phyloP scores from a whole-genome alignment of 2,329 filamentous ascomycete species.

The Penicillium sp. region DNA sequence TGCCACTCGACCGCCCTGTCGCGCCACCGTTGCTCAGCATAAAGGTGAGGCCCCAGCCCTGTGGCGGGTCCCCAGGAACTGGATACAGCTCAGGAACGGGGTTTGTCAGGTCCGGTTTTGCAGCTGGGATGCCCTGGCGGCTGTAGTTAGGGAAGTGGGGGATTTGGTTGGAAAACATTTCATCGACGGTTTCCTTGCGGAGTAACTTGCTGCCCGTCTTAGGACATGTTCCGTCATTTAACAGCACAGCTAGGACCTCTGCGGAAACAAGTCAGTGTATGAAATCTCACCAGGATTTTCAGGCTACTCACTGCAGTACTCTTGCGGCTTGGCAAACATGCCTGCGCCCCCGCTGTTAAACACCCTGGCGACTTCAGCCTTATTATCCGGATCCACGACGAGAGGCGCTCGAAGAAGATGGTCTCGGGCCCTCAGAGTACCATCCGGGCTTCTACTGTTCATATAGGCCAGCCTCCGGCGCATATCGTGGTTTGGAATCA shows the following conservation, averaged over 20 bases:
- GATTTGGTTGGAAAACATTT: constrained; percentile 64
- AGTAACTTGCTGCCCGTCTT: constrained; percentile 54
- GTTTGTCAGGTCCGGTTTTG: constrained; percentile 50
- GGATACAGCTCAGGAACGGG: constrained; percentile 50
- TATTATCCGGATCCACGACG: constrained; percentile 33
- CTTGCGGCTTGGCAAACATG: constrained; percentile 55
- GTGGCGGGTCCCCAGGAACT: constrained; percentile 42
- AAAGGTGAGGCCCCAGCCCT: constrained; percentile 62
- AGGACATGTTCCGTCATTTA: constrained; percentile 62
- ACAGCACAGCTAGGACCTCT: constrained; percentile 58
- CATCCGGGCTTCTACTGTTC: constrained; percentile 50
- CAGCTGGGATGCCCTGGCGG: constrained; percentile 42
- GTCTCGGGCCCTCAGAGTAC: constrained; percentile 42
- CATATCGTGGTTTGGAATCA: constrained; percentile 56
- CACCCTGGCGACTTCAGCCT: constrained; percentile 43
- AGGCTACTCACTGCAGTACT: constrained; percentile 51
- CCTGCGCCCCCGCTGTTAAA: constrained; percentile 62
- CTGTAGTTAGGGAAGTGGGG: constrained; percentile 52
- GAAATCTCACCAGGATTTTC: background rate
- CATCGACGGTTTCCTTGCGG: constrained; percentile 53
- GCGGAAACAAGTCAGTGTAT: background rate
- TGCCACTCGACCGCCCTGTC: constrained; percentile 52
- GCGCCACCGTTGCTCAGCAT: constrained; percentile 49
- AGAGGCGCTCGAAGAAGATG: constrained; percentile 51
- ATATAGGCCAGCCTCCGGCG: constrained; percentile 54